Percentiles rank a stretch among this genome's conserved stretches.
phyloP scores from a whole-genome alignment of 1,284 basidiomycete genomes.

The Cutaneotrichosporon sp. region DNA sequence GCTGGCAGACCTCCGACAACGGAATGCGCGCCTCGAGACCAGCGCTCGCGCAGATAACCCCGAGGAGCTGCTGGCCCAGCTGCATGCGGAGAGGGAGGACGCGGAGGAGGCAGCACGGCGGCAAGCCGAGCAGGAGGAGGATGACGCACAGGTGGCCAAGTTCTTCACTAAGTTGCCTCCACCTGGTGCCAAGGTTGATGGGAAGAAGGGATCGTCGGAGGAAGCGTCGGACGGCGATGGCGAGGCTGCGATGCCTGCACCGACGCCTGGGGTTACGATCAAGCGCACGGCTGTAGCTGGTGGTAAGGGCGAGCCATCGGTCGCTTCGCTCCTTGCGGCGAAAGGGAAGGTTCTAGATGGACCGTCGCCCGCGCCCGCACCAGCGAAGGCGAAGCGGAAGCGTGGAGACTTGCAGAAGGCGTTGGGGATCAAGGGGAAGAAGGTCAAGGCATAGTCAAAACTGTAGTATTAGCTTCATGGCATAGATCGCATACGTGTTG shows the following conservation, averaged over 20 bases:
- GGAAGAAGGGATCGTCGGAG: neutral
- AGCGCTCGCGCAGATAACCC: slow-evolving; percentile 55
- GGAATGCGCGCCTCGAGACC: slow-evolving; percentile 87
- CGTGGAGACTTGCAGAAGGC: slow-evolving; percentile 45
- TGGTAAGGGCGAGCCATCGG: slow-evolving; percentile 56
- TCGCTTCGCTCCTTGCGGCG: slow-evolving; percentile 66
- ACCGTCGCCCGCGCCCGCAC: neutral
- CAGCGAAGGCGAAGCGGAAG: slow-evolving; percentile 57
- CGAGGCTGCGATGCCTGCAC: too few species aligned
- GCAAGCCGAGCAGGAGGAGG: slow-evolving; percentile 74
- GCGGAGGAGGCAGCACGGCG: slow-evolving; percentile 54
- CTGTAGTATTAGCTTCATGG: neutral
- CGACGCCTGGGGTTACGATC: slow-evolving; percentile 51
- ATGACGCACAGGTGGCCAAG: slow-evolving; percentile 78
- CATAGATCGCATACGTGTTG: neutral
- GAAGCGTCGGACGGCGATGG: too few species aligned
- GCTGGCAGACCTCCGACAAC: slow-evolving; percentile 75
- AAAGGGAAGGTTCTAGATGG: slow-evolving; percentile 58
- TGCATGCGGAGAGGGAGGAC: slow-evolving; percentile 40
- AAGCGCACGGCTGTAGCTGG: slow-evolving; percentile 58
- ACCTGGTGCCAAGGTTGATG: neutral
- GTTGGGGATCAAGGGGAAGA: slow-evolving; percentile 58
- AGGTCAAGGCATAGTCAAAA: slow-evolving; percentile 11
- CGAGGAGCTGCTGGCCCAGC: slow-evolving; percentile 32
- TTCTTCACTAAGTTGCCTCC: slow-evolving; percentile 69